Evolutionary conservation across 306 rosid species (phyloP).

Genomic region (Malus asiatica): DNA sequence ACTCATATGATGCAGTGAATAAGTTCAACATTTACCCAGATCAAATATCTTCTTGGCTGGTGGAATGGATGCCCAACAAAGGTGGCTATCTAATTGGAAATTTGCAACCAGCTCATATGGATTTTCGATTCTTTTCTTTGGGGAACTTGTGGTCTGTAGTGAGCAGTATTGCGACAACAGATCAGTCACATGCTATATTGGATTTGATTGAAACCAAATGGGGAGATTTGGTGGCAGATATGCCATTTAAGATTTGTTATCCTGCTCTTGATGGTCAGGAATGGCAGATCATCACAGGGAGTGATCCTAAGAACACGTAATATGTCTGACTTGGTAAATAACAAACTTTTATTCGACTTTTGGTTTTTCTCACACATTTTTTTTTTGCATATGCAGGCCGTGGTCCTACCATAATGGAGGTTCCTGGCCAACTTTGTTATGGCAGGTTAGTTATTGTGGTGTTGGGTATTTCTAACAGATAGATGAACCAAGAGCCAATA

Average conservation of each 20-base stretch:
- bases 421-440: conserved; percentile 85
- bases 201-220: conserved; percentile 83
- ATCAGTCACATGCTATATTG: conserved; percentile 71
- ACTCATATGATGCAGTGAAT: conserved; percentile 80
- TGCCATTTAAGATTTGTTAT: conserved; percentile 86
- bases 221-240: conserved; percentile 75
- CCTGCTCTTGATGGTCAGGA: conserved; percentile 87
- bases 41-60: conserved; percentile 77
- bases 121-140: conserved; percentile 77
- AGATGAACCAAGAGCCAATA: neutral
- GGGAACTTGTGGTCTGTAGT: conserved; percentile 78
- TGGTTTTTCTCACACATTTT: conserved; percentile 7
- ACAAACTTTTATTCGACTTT: neutral
- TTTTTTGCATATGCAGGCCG: conserved; percentile 47
- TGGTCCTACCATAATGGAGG: conserved; percentile 93
- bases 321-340: conserved; percentile 13
- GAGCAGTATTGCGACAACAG: conserved; percentile 53
- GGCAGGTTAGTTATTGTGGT: conserved; percentile 62
- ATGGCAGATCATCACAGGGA: conserved; percentile 84
- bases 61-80: conserved; percentile 77
- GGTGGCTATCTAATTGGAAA: conserved; percentile 86
- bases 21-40: conserved; percentile 89
- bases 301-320: conserved; percentile 88
- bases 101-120: conserved; percentile 97
- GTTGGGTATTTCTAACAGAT: neutral